Base-by-base conservation (phyloP, 1,284 basidiomycete species). In the Heterobasidion irregulare region DNA sequence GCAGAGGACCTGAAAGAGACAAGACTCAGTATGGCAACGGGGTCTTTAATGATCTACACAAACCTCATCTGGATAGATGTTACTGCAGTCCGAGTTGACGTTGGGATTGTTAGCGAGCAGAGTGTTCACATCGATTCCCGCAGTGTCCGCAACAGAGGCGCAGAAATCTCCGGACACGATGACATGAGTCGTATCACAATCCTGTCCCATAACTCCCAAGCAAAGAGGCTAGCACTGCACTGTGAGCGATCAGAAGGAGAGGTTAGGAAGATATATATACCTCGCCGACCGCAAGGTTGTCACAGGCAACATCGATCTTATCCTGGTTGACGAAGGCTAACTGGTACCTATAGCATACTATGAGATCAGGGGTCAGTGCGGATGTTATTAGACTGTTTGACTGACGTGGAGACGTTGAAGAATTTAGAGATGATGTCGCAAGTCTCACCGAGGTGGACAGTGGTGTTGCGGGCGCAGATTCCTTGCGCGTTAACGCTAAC, bases 101-200 rank as follows among this genome's bases (percentile, higher is more conserved):
- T 81, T 78, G 8, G 79, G 81, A 68, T 84, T 84, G 67, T 83
- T 83, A 33, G 68, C 63, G 45, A 68, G 58, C 38, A 84, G 66
- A n/a, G 72, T 74, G 34, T 58, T 70, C 52, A 65, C 52, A 18
- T 73, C 62, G 47, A 78, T 73, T 26, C 67, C 66, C 7, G 70
- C 68, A 6, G 58, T 58, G 8, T 54, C 48, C 0, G 72, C 68
- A 48, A 83, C 75, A 4, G 54, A 33, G 2, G 45, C 53, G 61
- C 83, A 80, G 6, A 61, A 72, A 59, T 82, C 73, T 2, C 72
- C 74, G 33, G 15, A n/a, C 43, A 63, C 32, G 32, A 85, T 78
- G 47, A 73, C 70, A 59, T 81, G 72, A 36, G 52, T 52, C 32
- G 45, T 56, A 12, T 34, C 52, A 57, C 61, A 65, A 53, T 65